Base-by-base conservation (phyloP, 108 stramenopile species). In the Conticribra guillardii region DNA sequence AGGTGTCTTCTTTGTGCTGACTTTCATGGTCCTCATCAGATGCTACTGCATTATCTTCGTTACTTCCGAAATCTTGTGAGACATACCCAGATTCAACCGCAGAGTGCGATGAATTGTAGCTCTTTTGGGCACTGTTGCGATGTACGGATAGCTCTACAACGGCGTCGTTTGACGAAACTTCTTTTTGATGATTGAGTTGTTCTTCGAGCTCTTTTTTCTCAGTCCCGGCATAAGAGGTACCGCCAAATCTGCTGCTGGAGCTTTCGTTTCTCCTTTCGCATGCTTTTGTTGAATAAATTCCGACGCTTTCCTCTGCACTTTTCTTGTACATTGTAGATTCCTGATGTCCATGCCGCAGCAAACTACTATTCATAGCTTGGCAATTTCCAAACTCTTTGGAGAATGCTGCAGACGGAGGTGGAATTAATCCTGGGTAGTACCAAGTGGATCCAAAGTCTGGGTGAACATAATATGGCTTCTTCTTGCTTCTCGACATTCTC, bases 391-490 rank as follows among this genome's bases (percentile, higher is more conserved):
- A 11, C 5, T 41, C 8, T 11, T 9, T 41, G 5, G 37, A 11
- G 11, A 41, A 41, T 11, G 5, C 37, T 11, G 11, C 37, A 41
- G 37, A 9, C 5, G 37, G 11, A 41, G 37, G 37, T 41, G 5
- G 37, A 28, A 74, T 65, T 50, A 83, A 45, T 21, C 91, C 87
- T 4, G 93, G 93, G 34, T 85, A 84, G 55, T 87, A 76, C 84
- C 85, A 94, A 8, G 90, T 87, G 2, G 74, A 44, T 31, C 87
- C 87, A 55, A 76, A 76, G 52, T 94, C 93, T 2, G 93, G 90
- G 29, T 91, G 93, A 1, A 65, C 46, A 47, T 89, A 94, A 54
- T 75, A 89, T 16, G 88, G 89, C 22, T 74, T 82, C 11, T 85
- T 70, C 46, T 79, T 82, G 3, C 79, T 69, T 60, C 84, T 77